phyloP scores from a whole-genome alignment of 2,329 filamentous ascomycete species.

The Claviceps fusiformis region DNA sequence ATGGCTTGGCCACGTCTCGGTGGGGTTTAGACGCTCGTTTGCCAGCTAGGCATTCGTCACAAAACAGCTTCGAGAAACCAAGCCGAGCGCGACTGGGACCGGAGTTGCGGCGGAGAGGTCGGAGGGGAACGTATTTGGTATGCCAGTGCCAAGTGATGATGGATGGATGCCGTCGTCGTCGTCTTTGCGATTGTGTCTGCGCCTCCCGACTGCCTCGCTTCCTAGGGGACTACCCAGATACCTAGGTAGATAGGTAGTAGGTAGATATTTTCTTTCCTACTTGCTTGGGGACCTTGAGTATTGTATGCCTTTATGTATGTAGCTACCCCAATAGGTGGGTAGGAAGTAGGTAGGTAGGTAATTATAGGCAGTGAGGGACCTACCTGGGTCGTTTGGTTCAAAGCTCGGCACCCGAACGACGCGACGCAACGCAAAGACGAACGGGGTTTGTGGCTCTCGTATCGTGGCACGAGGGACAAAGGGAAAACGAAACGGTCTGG shows the following conservation, averaged over 20 bases:
- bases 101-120: neutral
- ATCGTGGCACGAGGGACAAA: neutral
- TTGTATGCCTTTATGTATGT: no score
- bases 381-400: neutral
- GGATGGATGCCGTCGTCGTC: neutral
- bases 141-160: neutral
- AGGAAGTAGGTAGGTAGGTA: neutral
- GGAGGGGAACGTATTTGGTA: neutral
- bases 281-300: no score
- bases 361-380: no score
- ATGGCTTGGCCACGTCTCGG: neutral
- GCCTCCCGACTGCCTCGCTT: neutral
- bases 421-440: neutral
- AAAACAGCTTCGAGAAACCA: neutral
- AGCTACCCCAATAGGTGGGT: no score
- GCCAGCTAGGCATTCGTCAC: neutral
- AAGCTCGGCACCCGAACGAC: neutral
- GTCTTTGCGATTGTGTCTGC: conserved; percentile 1
- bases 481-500: neutral
- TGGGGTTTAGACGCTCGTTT: neutral
- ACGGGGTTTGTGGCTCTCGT: neutral
- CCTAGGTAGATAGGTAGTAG: no score
- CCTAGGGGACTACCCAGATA: neutral
- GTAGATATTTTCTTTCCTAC: neutral
- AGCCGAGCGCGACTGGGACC: neutral